Percentiles rank a stretch among this genome's conserved stretches.
phyloP scores from a whole-genome alignment of 805 yeast species.

The Candida patagonica region DNA sequence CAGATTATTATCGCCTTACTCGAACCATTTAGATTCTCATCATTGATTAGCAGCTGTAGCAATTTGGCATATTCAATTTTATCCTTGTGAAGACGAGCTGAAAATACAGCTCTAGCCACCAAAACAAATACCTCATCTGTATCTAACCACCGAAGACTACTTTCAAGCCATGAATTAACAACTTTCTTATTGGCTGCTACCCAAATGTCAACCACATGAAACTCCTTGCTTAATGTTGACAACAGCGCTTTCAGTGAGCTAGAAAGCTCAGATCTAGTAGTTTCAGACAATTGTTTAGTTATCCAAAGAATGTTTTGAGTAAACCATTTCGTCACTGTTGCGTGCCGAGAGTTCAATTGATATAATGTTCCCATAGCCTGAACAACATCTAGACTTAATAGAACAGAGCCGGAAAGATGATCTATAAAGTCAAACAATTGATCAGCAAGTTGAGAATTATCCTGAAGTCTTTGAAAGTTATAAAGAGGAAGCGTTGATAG shows the following conservation, averaged over 20 bases:
- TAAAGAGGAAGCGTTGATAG: constrained; percentile 1
- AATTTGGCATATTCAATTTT: constrained; percentile 37
- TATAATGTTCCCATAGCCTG: constrained; percentile 5
- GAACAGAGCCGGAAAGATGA: constrained; percentile 4
- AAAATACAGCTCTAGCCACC: constrained; percentile 31
- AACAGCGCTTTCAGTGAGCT: background rate
- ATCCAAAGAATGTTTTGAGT: constrained; percentile 18
- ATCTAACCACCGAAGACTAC: constrained; percentile 34
- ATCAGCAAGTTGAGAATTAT: background rate
- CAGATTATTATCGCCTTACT: constrained; percentile 36
- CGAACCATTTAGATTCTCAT: constrained; percentile 28
- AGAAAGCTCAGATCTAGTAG: constrained; percentile 2
- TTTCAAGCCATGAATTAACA: constrained; percentile 20
- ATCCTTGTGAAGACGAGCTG: constrained; percentile 28
- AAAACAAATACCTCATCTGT: constrained; percentile 38
- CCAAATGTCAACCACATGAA: constrained; percentile 13
- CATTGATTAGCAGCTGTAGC: constrained; percentile 56
- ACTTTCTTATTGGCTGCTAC: constrained; percentile 10
- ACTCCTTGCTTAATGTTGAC: background rate
- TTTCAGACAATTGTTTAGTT: constrained; percentile 17
- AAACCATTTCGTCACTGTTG: constrained; percentile 11
- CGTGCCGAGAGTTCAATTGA: background rate
- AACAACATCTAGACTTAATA: constrained; percentile 9
- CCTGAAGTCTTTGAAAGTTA: background rate
- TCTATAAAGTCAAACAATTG: background rate